These are phyloP conservation scores for Pseudopyrenochaeta lycopersici DNA, from an alignment of 2,329 filamentous ascomycete species.

Conservation along the genomic window DNA sequence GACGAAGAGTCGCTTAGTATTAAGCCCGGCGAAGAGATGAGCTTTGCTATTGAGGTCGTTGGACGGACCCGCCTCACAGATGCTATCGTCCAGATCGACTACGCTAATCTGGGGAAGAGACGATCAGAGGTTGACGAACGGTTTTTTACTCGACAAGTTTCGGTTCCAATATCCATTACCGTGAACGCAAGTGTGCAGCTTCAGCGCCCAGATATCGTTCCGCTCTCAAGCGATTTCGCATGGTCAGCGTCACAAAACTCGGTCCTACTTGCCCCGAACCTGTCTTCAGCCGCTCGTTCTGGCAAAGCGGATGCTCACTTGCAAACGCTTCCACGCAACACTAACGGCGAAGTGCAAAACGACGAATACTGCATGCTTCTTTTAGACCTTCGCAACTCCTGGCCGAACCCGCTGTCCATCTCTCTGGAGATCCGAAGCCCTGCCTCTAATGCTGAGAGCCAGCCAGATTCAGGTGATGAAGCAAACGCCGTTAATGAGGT, in stretches of 20 bases:
- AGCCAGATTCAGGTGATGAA: conserved; percentile 16
- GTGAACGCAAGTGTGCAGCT: conserved; percentile 92
- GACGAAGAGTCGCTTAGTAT: conserved; percentile 65
- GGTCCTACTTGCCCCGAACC: background rate
- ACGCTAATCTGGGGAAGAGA: conserved; percentile 78
- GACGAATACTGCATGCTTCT: conserved; percentile 79
- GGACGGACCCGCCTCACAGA: conserved; percentile 86
- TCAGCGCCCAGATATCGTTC: conserved; percentile 78
- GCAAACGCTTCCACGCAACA: conserved; percentile 55
- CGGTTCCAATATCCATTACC: conserved; percentile 82
- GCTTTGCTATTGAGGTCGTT: conserved; percentile 83
- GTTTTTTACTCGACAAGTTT: conserved; percentile 86
- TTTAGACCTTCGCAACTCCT: conserved; percentile 87
- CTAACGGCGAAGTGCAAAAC: conserved; percentile 53
- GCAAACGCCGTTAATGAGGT: conserved; percentile 50
- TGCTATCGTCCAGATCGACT: conserved; percentile 84
- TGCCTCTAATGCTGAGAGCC: conserved; percentile 1
- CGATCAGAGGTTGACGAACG: conserved; percentile 72
- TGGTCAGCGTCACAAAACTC: conserved; percentile 59
- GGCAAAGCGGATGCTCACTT: conserved; percentile 52
- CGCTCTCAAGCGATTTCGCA: conserved; percentile 74
- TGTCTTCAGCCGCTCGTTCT: background rate
- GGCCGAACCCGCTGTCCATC: conserved; percentile 81
- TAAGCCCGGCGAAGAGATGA: conserved; percentile 70
- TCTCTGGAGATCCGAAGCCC: conserved; percentile 61